Conservation (phyloP, 2,329 filamentous ascomycete species). For the Cladosporium velox region DNA sequence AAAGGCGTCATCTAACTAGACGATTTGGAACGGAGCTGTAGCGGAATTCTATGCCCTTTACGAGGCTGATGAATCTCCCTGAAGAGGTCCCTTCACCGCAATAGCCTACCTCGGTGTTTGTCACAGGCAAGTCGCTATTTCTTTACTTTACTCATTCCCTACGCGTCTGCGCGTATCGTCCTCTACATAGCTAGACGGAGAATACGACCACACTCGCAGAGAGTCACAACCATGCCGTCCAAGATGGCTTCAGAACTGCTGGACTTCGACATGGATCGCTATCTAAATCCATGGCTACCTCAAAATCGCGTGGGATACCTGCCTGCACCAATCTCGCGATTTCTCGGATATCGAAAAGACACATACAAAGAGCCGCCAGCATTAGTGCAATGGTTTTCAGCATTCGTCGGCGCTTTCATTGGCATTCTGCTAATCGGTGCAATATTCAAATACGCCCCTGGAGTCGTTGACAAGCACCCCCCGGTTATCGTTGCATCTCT, state of each 20-base stretch:
- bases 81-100: neutral
- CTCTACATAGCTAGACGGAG: neutral
- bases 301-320: conserved; percentile 64
- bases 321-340: conserved; percentile 66
- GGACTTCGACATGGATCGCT: conserved; percentile 75
- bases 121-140: neutral
- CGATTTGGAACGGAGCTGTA: conserved; percentile 2
- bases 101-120: conserved; percentile 3
- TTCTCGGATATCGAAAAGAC: conserved; percentile 55
- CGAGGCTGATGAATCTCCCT: neutral
- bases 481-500: conserved; percentile 47
- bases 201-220: neutral
- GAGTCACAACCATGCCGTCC: conserved; percentile 6
- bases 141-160: neutral
- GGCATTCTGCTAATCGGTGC: conserved; percentile 47
- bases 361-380: conserved; percentile 44
- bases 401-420: conserved; percentile 47
- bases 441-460: conserved; percentile 44
- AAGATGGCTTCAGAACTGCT: conserved; percentile 27
- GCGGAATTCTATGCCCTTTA: conserved; percentile 3
- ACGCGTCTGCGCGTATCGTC: neutral
- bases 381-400: conserved; percentile 45
- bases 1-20: neutral
- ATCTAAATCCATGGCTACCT: conserved; percentile 71
- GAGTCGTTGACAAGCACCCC: conserved; percentile 42